Conservation (phyloP, 768 basidiomycete species). For the Suillus brevipes region DNA sequence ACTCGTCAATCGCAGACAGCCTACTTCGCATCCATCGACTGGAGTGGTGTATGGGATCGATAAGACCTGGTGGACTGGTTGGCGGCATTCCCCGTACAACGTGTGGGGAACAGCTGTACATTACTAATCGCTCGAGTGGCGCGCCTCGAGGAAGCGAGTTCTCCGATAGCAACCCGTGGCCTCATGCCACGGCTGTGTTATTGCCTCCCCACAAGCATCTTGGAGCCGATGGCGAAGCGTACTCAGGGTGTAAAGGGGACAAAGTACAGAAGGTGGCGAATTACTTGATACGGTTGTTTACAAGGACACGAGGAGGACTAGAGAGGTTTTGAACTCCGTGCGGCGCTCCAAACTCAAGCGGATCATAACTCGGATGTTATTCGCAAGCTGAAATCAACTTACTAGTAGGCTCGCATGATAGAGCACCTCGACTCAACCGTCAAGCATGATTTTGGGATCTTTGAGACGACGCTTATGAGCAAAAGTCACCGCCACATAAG, state of each 20-base stretch:
- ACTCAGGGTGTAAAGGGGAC: constrained; percentile 86
- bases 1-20: background rate
- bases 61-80: background rate
- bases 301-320: constrained; percentile 61
- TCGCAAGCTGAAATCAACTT: constrained; percentile 89
- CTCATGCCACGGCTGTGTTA: constrained; percentile 86
- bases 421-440: constrained; percentile 52
- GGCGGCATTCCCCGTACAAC: constrained; percentile 87
- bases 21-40: background rate
- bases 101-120: constrained; percentile 78
- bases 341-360: constrained; percentile 52
- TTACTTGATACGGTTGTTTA: constrained; percentile 96
- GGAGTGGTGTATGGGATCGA: background rate
- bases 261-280: constrained; percentile 79
- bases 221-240: constrained; percentile 83
- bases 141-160: constrained; percentile 65
- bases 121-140: constrained; percentile 74
- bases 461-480: no score
- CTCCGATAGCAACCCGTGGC: constrained; percentile 78
- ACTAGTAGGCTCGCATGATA: constrained; percentile 49
- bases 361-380: constrained; percentile 87
- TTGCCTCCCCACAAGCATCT: constrained; percentile 58
- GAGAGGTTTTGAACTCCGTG: constrained; percentile 40
- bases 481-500: no score
- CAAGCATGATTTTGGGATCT: constrained; percentile 35